Conservation (phyloP, 306 rosid species). For the Prunus fruticosa region DNA sequence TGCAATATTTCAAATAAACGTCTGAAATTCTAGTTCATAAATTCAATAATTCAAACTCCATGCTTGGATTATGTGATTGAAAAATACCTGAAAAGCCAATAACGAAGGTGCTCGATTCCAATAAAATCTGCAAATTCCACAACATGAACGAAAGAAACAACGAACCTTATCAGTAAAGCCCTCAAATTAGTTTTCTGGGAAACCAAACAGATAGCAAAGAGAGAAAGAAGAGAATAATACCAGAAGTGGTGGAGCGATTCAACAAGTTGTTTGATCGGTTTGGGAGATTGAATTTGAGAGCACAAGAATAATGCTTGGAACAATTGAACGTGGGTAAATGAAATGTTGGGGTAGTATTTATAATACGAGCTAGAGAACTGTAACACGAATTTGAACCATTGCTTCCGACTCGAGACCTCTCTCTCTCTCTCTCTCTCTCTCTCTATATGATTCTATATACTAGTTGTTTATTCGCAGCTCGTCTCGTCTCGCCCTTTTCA, state of each 20-base stretch:
- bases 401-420: constrained; percentile 10
- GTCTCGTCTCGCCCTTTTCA: not conserved
- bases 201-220: not conserved
- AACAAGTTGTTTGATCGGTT: not conserved
- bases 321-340: constrained; percentile 11
- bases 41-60: not conserved
- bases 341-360: constrained; percentile 46
- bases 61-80: too few relatives aligned
- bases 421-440: not conserved
- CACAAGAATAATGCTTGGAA: constrained; percentile 12
- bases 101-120: constrained; percentile 18
- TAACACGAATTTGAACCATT: constrained; percentile 46
- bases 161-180: constrained; percentile 32
- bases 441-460: not conserved
- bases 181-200: not conserved
- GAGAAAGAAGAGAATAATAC: constrained; percentile 28
- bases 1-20: constrained; percentile 15
- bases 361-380: constrained; percentile 30
- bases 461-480: not conserved
- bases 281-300: not conserved
- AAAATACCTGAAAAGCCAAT: constrained; percentile 50
- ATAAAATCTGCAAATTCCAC: constrained; percentile 36
- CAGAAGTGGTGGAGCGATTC: constrained; percentile 29
- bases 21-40: not conserved
- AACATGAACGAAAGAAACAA: constrained; percentile 39